Percentiles rank a stretch among this genome's conserved stretches.
These are phyloP conservation scores for Dictyostelium citrinum DNA, from an alignment of 78 protist genomes.

Conservation along the genomic window DNA sequence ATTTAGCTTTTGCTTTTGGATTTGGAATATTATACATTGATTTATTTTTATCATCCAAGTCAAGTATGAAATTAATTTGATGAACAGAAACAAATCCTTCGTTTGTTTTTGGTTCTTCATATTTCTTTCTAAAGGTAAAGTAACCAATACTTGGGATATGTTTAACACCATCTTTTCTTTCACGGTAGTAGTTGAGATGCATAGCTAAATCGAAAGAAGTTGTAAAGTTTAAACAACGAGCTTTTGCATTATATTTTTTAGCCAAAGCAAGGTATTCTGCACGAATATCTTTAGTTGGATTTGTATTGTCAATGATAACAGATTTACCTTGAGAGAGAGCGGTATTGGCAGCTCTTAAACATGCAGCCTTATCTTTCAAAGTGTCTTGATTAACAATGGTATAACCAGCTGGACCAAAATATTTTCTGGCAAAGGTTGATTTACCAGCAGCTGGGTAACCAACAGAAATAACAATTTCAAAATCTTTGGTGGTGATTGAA, in stretches of 20 bases:
- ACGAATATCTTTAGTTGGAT: slow-evolving; percentile 24
- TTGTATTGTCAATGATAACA: slow-evolving; percentile 86
- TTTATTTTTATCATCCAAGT: neutral
- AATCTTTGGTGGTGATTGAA: neutral
- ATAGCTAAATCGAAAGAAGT: slow-evolving; percentile 49
- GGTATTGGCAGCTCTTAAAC: slow-evolving; percentile 23
- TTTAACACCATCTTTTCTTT: neutral
- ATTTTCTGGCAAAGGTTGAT: slow-evolving; percentile 66
- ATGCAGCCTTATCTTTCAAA: slow-evolving; percentile 31
- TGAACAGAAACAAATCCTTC: neutral
- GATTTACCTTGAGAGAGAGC: slow-evolving; percentile 69
- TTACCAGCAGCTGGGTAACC: slow-evolving; percentile 89
- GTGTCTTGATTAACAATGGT: slow-evolving; percentile 81
- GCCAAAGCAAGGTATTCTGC: slow-evolving; percentile 39
- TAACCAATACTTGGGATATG: slow-evolving; percentile 28
- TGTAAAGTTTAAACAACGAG: slow-evolving; percentile 65
- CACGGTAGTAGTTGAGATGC: slow-evolving; percentile 82
- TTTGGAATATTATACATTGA: neutral
- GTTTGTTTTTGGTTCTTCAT: neutral
- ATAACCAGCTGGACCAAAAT: slow-evolving; percentile 73
- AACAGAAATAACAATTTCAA: slow-evolving; percentile 80
- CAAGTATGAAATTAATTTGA: neutral
- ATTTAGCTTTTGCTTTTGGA: neutral
- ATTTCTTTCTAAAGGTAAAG: neutral
- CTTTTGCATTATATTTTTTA: neutral